Evolutionary conservation across 306 rosid genomes (phyloP).

Genomic region (Begonia loranthoides): DNA sequence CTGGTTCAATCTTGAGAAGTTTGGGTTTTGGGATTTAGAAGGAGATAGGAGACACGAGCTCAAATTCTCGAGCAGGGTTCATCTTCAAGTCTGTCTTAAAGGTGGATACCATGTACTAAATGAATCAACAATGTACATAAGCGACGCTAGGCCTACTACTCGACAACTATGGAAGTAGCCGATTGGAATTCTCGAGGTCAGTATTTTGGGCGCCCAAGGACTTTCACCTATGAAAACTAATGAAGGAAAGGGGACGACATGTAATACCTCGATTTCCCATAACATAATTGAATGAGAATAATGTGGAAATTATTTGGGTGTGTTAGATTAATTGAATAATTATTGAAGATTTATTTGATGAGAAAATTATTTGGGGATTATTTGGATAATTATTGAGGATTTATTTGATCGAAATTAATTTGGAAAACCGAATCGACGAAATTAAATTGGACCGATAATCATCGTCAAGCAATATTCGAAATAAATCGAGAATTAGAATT

Average conservation of each 20-base stretch:
- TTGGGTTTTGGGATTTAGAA: neutral
- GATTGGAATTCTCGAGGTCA: slow-evolving; percentile 29
- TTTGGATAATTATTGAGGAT: no score
- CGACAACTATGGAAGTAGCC: slow-evolving; percentile 33
- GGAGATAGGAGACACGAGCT: slow-evolving; percentile 1
- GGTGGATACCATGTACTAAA: slow-evolving; percentile 45
- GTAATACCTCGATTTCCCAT: no score
- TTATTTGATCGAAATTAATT: no score
- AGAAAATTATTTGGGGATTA: no score
- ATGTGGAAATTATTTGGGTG: no score
- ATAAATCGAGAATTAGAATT: no score
- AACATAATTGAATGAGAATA: no score
- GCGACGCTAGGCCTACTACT: slow-evolving; percentile 39
- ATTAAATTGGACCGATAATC: no score
- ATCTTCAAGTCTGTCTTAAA: slow-evolving; percentile 25
- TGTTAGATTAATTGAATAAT: no score
- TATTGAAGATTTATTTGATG: no score
- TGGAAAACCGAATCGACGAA: no score
- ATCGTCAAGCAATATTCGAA: no score
- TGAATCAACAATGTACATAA: slow-evolving; percentile 36
- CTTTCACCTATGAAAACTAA: slow-evolving; percentile 33
- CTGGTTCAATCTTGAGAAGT: neutral
- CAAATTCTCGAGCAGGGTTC: slow-evolving; percentile 29
- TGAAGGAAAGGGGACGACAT: slow-evolving; percentile 24
- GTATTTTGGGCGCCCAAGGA: slow-evolving; percentile 29